Conservation (phyloP, 768 basidiomycete genomes). For the Tulasnella sp. region DNA sequence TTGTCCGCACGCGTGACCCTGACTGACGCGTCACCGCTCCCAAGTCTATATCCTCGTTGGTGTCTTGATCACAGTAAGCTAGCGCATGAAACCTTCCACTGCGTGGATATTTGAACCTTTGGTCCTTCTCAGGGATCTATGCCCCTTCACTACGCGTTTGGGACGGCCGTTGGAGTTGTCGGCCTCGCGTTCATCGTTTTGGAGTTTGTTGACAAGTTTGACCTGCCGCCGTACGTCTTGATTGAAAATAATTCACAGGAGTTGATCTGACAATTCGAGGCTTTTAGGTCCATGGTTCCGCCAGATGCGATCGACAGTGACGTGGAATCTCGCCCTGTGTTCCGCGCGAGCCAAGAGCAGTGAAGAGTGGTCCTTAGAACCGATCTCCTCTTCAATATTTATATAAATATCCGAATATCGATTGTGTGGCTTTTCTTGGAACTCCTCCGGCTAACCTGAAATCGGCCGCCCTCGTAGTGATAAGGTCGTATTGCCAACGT, state of each 20-base stretch:
- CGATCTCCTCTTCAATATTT: not conserved
- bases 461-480: too few relatives aligned
- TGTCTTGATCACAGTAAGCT: not conserved
- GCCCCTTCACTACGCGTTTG: constrained; percentile 32
- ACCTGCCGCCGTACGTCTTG: constrained; percentile 30
- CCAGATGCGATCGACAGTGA: not conserved
- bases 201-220: constrained; percentile 30
- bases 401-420: not conserved
- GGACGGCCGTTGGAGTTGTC: constrained; percentile 29
- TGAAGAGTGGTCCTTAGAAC: not conserved
- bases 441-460: not conserved
- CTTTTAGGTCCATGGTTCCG: constrained; percentile 12
- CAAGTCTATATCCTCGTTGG: constrained; percentile 18
- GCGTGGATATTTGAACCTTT: not conserved
- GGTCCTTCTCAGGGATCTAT: constrained; percentile 25
- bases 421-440: not conserved
- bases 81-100: not conserved
- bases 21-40: not conserved
- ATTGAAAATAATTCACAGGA: not conserved
- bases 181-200: constrained; percentile 30
- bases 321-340: constrained; percentile 9
- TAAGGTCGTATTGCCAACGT: not conserved
- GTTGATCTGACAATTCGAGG: not conserved
- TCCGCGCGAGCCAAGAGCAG: not conserved
- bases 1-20: not conserved